Base-by-base conservation (phyloP, 2,329 filamentous ascomycete species). In the Colletotrichum paranaense region DNA sequence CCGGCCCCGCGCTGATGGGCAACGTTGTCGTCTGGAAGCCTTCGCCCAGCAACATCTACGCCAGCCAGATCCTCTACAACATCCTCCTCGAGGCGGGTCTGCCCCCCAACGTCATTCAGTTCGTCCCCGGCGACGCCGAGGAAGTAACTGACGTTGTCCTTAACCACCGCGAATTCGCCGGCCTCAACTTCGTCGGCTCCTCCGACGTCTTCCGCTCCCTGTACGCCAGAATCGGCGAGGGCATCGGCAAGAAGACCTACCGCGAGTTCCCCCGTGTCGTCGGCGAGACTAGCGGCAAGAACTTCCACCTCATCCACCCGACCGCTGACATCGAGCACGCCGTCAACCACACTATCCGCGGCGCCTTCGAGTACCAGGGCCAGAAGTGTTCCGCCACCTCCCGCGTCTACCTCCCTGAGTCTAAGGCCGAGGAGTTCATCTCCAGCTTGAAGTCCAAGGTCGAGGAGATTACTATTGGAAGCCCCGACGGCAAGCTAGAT, bases 131-230 rank as follows among this genome's bases (percentile, higher is more conserved):
- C 68, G 92, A 97, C 79, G 93, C 96, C 3, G 93, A 92, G 68
- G 91, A 95, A 82, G 91, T 98, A 70, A 98, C 95, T 70, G 91
- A 92, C 81, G 89, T 89, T 46, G 93, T 94, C 8, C 89, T 98
- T 55, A 88, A 88, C 65, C 94, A 97, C 86, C 91, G 87, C 77
- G 88, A 97, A 73, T 97, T 98, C 78, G 93, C 95, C 11, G 93
- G 94, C n/a, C 90, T 98, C 28, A 95, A 98, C 87, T 98, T 95
- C 87, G 98, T 95, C 1, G 96, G 96, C 74, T 97, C 93, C 86
- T 98, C 96, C 0, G 91, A 91, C 63, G 94, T 98, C 32, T 98
- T 98, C 91, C 92, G 95, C 75, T 91, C 91, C 79, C 87, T 98
- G 14, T 98, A 97, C 82, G 94, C 94, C 26, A 90, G 94, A 81